A percentile compares a stretch with the other conserved stretches of the same genome.
Conservation (phyloP, 352 stramenopile species). For the Globisporangium barbulae region DNA sequence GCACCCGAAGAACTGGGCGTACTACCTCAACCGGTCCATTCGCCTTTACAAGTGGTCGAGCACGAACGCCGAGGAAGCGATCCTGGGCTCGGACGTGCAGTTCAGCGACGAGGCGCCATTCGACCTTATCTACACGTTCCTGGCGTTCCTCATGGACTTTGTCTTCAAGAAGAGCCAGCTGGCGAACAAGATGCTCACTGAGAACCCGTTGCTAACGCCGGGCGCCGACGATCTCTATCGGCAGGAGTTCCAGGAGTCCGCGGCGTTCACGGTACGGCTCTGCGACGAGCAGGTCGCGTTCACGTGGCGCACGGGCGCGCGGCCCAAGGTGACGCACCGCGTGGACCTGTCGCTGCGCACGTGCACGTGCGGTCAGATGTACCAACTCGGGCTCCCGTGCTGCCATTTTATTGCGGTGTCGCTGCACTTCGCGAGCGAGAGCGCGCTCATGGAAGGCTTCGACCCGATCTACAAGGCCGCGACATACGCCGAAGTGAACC, state of each 20-base stretch:
- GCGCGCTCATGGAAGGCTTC: constrained; percentile 58
- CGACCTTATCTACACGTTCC: constrained; percentile 74
- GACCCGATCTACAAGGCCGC: constrained; percentile 72
- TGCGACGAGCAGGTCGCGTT: constrained; percentile 78
- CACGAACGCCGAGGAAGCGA: constrained; percentile 52
- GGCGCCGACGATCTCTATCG: constrained; percentile 62
- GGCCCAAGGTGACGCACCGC: constrained; percentile 72
- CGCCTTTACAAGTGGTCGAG: constrained; percentile 71
- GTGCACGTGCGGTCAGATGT: constrained; percentile 73
- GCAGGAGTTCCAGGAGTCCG: constrained; percentile 55
- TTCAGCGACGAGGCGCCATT: constrained; percentile 73
- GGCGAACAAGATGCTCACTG: constrained; percentile 43
- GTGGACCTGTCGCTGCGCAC: constrained; percentile 65
- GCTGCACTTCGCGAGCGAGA: constrained; percentile 64
- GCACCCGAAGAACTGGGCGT: constrained; percentile 72
- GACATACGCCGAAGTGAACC: constrained; percentile 55
- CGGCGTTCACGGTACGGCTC: constrained; percentile 58
- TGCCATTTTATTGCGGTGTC: constrained; percentile 73
- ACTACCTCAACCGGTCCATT: constrained; percentile 58
- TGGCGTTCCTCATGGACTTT: constrained; percentile 76
- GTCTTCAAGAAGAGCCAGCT: constrained; percentile 74
- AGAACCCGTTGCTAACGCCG: constrained; percentile 48
- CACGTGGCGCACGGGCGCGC: constrained; percentile 65
- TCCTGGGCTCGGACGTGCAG: constrained; percentile 54
- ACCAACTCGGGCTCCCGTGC: constrained; percentile 69